Evolutionary conservation across 148 eudicot genomes (phyloP).

Genomic region (Chenopodium album): DNA sequence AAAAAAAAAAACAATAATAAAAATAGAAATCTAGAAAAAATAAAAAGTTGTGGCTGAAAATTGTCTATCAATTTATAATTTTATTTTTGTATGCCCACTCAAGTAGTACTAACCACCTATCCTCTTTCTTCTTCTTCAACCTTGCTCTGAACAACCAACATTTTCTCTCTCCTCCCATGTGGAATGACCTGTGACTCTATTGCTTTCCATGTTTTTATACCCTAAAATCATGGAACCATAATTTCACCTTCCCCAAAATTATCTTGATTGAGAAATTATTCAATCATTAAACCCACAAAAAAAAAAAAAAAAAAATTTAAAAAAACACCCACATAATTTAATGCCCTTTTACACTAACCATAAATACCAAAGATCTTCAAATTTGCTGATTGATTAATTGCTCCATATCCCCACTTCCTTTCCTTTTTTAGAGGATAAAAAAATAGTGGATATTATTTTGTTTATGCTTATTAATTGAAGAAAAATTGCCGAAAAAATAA

Average conservation of each 20-base stretch:
- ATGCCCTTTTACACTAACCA: constrained; percentile 8
- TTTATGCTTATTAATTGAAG: neutral
- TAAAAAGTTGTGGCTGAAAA: constrained; percentile 75
- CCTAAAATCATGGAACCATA: constrained; percentile 16
- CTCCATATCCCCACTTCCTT: neutral
- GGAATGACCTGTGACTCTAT: constrained; percentile 21
- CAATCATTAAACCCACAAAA: neutral
- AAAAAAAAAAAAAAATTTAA: too few relatives aligned
- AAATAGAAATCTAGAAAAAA: neutral
- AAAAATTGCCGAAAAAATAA: neutral
- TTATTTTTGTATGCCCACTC: constrained; percentile 31
- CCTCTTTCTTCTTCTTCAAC: constrained; percentile 17
- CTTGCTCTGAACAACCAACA: constrained; percentile 12
- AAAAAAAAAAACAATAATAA: neutral
- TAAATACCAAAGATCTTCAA: neutral
- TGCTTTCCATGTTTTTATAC: neutral
- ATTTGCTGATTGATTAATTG: constrained; percentile 1
- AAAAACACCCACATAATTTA: constrained; percentile 8
- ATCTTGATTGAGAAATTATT: neutral
- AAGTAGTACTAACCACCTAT: constrained; percentile 30
- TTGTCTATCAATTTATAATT: constrained; percentile 29
- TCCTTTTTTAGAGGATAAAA: constrained; percentile 6
- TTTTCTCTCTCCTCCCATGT: constrained; percentile 33
- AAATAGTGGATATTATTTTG: neutral
- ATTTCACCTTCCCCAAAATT: neutral